These are phyloP conservation scores for Acorus gramineus DNA, from an alignment of 106 monocot species.

Conservation along the genomic window DNA sequence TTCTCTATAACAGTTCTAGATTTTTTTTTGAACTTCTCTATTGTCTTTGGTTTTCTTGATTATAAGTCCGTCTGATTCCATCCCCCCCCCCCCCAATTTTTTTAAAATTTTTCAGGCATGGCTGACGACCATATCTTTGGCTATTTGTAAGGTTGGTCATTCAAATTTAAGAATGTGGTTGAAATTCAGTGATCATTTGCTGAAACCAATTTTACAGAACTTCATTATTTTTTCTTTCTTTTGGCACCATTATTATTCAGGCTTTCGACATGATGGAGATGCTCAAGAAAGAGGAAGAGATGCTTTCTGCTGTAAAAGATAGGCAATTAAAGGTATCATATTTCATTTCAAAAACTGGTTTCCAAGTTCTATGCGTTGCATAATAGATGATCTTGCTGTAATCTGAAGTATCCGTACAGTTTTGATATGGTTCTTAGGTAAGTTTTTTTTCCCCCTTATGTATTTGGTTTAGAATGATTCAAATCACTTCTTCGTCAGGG, in stretches of 20 bases:
- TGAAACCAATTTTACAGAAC: neutral
- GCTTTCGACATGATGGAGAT: conserved; percentile 92
- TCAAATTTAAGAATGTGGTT: neutral
- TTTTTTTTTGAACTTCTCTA: neutral
- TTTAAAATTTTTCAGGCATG: conserved; percentile 58
- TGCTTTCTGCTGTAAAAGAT: conserved; percentile 83
- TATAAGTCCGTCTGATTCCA: neutral
- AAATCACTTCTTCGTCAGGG: too few relatives aligned
- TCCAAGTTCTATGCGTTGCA: too few relatives aligned
- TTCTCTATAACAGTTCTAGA: too few relatives aligned
- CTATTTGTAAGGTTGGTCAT: conserved; percentile 69
- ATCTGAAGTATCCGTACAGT: too few relatives aligned
- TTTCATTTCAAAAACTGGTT: too few relatives aligned
- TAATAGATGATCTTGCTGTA: too few relatives aligned
- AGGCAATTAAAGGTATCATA: conserved; percentile 45
- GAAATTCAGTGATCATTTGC: neutral
- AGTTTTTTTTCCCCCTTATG: too few relatives aligned
- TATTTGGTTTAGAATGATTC: too few relatives aligned
- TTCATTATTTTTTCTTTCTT: neutral
- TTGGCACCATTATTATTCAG: conserved; percentile 17
- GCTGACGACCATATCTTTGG: conserved; percentile 69
- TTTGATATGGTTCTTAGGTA: too few relatives aligned
- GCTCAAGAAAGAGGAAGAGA: conserved; percentile 98
- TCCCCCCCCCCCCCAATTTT: neutral
- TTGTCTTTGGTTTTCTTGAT: neutral